These are phyloP conservation scores for Aspergillus awamori DNA, from an alignment of 2,329 filamentous ascomycete species.

Conservation along the genomic window DNA sequence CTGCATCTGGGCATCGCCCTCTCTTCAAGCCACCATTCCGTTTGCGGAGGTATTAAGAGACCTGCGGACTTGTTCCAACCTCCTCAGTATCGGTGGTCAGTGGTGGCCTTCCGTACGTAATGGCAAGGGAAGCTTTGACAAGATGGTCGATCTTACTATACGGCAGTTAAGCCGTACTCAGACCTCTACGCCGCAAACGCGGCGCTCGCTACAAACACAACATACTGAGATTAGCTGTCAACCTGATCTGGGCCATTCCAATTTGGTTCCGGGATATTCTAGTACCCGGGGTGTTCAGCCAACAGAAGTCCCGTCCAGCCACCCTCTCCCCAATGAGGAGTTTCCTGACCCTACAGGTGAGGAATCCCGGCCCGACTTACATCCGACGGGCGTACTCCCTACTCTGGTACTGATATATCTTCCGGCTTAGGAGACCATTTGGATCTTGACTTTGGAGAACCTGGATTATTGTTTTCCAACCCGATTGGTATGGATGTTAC, in stretches of 20 bases:
- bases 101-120: conserved; percentile 46
- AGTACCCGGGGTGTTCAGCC: background rate
- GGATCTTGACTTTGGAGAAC: background rate
- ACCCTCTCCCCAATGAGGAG: background rate
- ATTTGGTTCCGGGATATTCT: background rate
- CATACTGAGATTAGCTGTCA: background rate
- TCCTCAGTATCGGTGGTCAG: conserved; percentile 44
- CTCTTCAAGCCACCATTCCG: conserved; percentile 29
- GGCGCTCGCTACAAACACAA: background rate
- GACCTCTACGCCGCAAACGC: background rate
- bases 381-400: background rate
- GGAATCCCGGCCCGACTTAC: background rate
- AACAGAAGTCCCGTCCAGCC: background rate
- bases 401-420: background rate
- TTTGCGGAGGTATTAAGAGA: conserved; percentile 28
- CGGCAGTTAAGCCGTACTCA: conserved; percentile 20
- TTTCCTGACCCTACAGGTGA: background rate
- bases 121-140: conserved; percentile 36
- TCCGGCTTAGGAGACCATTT: background rate
- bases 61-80: conserved; percentile 39
- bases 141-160: conserved; percentile 33
- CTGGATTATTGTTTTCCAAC: conserved; percentile 1
- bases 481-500: background rate
- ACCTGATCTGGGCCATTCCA: background rate
- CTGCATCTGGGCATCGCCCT: conserved; percentile 40